Conservation (phyloP, 495 filamentous ascomycete genomes). For the Acidiella bohemica region DNA sequence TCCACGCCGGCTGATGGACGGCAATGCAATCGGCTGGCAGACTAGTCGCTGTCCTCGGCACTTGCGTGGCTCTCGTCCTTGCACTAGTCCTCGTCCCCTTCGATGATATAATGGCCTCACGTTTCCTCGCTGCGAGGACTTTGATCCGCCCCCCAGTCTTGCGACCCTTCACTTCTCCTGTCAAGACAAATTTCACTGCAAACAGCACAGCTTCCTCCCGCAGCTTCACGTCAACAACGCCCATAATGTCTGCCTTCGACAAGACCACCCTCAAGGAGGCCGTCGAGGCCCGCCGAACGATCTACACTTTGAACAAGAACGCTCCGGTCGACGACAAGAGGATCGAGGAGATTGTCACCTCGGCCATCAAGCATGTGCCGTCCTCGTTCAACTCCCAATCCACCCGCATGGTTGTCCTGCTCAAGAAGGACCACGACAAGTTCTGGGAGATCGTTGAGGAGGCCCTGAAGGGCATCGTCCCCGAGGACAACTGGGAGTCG, state of each 20-base stretch:
- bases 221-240: slow-evolving; percentile 3
- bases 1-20: no score
- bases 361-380: slow-evolving; percentile 42
- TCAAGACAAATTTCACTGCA: background rate
- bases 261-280: slow-evolving; percentile 15
- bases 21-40: no score
- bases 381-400: slow-evolving; percentile 54
- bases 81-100: no score
- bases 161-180: no score
- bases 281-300: slow-evolving; percentile 37
- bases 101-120: background rate
- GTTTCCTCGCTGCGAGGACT: background rate
- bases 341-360: slow-evolving; percentile 43
- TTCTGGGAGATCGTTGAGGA: slow-evolving; percentile 46
- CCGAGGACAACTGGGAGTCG: slow-evolving; percentile 37
- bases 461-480: slow-evolving; percentile 43
- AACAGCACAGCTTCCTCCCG: background rate
- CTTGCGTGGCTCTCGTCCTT: no score
- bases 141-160: background rate
- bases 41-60: no score
- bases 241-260: slow-evolving; percentile 4
- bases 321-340: slow-evolving; percentile 37
- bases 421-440: slow-evolving; percentile 50
- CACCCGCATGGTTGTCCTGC: slow-evolving; percentile 46
- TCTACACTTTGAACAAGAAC: slow-evolving; percentile 46